Evolutionary conservation across 148 eudicot genomes (phyloP), one percentile per base, ranked within the genome.

Genomic region (Simmondsia chinensis): DNA sequence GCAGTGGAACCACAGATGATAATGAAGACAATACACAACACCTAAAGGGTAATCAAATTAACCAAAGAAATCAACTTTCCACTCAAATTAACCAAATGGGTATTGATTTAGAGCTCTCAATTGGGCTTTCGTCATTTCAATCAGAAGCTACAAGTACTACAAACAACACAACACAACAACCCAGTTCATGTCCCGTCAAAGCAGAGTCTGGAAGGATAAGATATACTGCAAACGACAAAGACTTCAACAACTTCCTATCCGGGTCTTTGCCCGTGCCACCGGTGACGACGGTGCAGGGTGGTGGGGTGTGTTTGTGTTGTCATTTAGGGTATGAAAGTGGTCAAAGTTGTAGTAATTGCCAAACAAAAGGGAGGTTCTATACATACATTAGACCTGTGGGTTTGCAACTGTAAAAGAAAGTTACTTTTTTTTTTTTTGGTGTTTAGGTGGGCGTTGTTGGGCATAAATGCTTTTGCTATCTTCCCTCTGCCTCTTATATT

Each of bases 1-100:
- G 29, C 52, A 72, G 77, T 45, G 49, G 66, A 55, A 67, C 77
- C 7, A 72, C 77, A 0, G 63, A 52, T 34, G 77, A 72, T 33
- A 36, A n/a, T n/a, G n/a, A n/a, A n/a, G n/a, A n/a, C n/a, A n/a
- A 61, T 9, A 39, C n/a, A 15, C 35, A 52, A 7, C 35, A 41
- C 3, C 50, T 9, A n/a, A n/a, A n/a, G n/a, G n/a, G n/a, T n/a
- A 1, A 29, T 6, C 15, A 19, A 35, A 39, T 6, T 6, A 17
- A 3, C n/a, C n/a, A n/a, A n/a, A n/a, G n/a, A n/a, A n/a, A n/a
- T n/a, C n/a, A n/a, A n/a, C n/a, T n/a, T n/a, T n/a, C n/a, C n/a
- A n/a, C n/a, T n/a, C n/a, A n/a, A n/a, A n/a, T n/a, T n/a, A n/a
- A n/a, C n/a, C n/a, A n/a, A n/a, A n/a, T n/a, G n/a, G 25, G 18